Conservation (phyloP, 2,329 filamentous ascomycete species). For the Daldinia eschscholtzii region DNA sequence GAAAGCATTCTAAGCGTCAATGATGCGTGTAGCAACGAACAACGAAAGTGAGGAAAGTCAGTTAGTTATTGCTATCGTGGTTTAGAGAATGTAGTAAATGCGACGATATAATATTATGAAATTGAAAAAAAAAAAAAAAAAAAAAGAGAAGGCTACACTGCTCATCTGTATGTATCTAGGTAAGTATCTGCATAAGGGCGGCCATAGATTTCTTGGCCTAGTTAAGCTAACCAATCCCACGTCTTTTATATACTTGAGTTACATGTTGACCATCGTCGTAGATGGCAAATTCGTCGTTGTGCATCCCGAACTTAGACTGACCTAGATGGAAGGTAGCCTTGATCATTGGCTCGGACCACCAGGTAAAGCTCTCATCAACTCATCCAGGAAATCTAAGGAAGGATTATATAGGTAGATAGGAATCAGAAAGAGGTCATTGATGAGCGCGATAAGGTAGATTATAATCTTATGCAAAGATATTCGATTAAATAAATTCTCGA, state of each 20-base stretch:
- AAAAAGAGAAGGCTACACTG: neutral
- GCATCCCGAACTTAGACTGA: conserved; percentile 30
- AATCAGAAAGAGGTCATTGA: neutral
- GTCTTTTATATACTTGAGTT: conserved; percentile 30
- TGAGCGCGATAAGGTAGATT: conserved; percentile 1
- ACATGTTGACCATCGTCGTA: conserved; percentile 27
- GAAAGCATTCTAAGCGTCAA: neutral
- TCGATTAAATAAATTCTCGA: conserved; percentile 25
- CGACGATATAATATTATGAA: neutral
- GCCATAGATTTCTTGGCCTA: conserved; percentile 32
- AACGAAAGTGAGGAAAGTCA: neutral
- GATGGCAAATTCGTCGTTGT: conserved; percentile 35
- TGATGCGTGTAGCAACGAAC: neutral
- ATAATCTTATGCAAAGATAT: conserved; percentile 4
- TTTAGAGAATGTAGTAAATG: neutral
- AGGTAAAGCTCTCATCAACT: conserved; percentile 27
- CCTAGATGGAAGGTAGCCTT: conserved; percentile 38
- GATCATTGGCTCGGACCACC: conserved; percentile 27
- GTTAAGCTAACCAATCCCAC: conserved; percentile 32
- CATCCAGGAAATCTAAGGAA: conserved; percentile 22
- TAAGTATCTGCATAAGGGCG: conserved; percentile 23
- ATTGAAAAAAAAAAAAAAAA: conserved; percentile 4
- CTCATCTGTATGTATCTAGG: neutral
- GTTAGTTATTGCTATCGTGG: neutral
- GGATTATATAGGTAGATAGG: neutral